These are phyloP conservation scores for Dentipellis sp. DNA, from an alignment of 768 basidiomycete genomes.

Conservation along the genomic window DNA sequence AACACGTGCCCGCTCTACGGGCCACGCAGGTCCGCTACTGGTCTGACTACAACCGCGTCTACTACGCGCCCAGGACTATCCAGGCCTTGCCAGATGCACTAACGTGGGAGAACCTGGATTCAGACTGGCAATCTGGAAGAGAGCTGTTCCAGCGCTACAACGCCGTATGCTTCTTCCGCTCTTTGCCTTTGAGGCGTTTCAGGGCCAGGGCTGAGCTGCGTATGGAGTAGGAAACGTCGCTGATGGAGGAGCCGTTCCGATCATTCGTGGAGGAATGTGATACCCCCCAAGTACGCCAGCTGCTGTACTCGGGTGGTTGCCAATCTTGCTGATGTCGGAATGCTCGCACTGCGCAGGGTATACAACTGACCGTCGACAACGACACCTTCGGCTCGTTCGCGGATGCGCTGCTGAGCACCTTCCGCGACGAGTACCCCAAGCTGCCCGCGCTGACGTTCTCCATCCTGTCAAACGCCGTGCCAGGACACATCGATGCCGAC, in stretches of 20 bases:
- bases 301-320: neutral
- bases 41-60: slow-evolving; percentile 62
- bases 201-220: too few relatives aligned
- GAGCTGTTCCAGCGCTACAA: slow-evolving; percentile 46
- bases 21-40: slow-evolving; percentile 41
- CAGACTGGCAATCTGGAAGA: slow-evolving; percentile 47
- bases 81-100: slow-evolving; percentile 53
- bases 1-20: slow-evolving; percentile 1
- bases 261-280: slow-evolving; percentile 69
- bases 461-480: slow-evolving; percentile 39
- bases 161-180: slow-evolving; percentile 29
- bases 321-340: neutral
- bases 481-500: slow-evolving; percentile 10
- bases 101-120: slow-evolving; percentile 43
- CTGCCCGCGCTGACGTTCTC: slow-evolving; percentile 49
- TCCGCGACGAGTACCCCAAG: slow-evolving; percentile 64
- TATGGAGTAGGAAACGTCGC: slow-evolving; percentile 37
- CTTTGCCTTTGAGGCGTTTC: neutral
- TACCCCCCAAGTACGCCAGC: slow-evolving; percentile 47
- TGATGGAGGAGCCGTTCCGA: slow-evolving; percentile 65
- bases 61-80: slow-evolving; percentile 55
- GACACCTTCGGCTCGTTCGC: slow-evolving; percentile 59
- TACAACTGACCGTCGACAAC: slow-evolving; percentile 60
- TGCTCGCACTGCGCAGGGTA: slow-evolving; percentile 35
- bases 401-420: slow-evolving; percentile 42